Percentiles rank a stretch among this genome's conserved stretches.
Conservation (phyloP, 495 filamentous ascomycete genomes). For the Penicillium roqueforti region DNA sequence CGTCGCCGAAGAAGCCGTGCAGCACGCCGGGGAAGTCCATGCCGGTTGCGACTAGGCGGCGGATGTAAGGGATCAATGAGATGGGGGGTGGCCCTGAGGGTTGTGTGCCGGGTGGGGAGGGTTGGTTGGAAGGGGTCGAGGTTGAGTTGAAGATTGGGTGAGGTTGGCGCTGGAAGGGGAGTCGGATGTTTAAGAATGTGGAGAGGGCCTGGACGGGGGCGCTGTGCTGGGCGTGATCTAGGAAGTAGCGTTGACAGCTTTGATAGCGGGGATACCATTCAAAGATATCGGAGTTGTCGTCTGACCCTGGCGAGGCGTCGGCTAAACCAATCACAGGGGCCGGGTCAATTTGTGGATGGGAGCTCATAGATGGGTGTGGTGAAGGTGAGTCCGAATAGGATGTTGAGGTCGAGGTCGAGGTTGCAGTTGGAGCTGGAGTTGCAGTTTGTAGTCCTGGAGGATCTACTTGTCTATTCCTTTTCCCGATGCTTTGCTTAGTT, state of each 20-base stretch:
- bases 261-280: slow-evolving; percentile 93
- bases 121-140: slow-evolving; percentile 24
- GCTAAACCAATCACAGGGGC: slow-evolving; percentile 38
- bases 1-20: slow-evolving; percentile 92
- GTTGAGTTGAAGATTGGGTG: slow-evolving; percentile 37
- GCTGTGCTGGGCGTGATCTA: slow-evolving; percentile 86
- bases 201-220: slow-evolving; percentile 80
- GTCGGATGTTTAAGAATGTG: slow-evolving; percentile 80
- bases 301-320: slow-evolving; percentile 35
- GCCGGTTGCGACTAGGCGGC: slow-evolving; percentile 85
- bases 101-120: slow-evolving; percentile 20
- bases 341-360: slow-evolving; percentile 36
- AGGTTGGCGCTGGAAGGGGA: slow-evolving; percentile 47
- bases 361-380: slow-evolving; percentile 27
- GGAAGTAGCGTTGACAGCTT: slow-evolving; percentile 87
- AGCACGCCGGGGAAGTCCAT: slow-evolving; percentile 81
- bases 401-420: not conserved
- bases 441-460: not conserved
- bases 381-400: slow-evolving; percentile 13
- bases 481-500: slow-evolving; percentile 1
- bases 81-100: slow-evolving; percentile 45
- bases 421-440: not conserved
- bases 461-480: slow-evolving; percentile 10
- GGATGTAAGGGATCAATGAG: slow-evolving; percentile 83
- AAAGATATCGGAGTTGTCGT: slow-evolving; percentile 67